These are phyloP conservation scores for Arachis stenosperma DNA, from an alignment of 306 rosid species.

Conservation along the genomic window DNA sequence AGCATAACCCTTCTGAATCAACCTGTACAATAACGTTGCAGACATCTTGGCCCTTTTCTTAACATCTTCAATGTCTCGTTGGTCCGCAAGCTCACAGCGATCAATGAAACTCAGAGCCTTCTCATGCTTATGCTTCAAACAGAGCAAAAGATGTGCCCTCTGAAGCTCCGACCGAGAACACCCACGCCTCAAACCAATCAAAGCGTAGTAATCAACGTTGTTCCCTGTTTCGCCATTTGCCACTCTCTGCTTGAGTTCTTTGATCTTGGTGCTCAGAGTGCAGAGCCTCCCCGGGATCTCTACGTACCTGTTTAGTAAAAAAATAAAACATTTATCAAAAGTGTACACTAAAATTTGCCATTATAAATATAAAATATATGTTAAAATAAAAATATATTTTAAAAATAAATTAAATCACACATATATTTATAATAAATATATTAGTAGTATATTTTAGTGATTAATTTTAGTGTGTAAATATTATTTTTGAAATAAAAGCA, in stretches of 20 bases:
- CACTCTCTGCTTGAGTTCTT: conserved; percentile 65
- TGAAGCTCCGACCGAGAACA: conserved; percentile 84
- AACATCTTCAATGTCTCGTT: conserved; percentile 68
- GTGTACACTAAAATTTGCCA: too few species aligned
- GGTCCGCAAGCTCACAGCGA: conserved; percentile 72
- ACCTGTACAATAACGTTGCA: conserved; percentile 63
- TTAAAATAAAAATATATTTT: too few species aligned
- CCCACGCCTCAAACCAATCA: conserved; percentile 85
- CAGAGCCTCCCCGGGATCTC: conserved; percentile 79
- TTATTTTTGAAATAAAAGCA: too few species aligned
- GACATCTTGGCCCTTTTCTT: conserved; percentile 80
- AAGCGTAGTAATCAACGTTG: conserved; percentile 69
- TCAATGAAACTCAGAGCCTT: conserved; percentile 71
- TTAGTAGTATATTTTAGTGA: too few species aligned
- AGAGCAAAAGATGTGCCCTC: conserved; percentile 70
- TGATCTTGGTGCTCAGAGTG: conserved; percentile 57
- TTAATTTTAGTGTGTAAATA: too few species aligned
- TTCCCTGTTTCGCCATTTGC: conserved; percentile 68
- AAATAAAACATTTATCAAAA: too few species aligned
- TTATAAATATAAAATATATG: too few species aligned
- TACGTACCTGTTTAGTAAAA: too few species aligned
- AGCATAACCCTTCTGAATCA: conserved; percentile 84
- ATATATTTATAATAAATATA: too few species aligned
- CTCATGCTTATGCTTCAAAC: conserved; percentile 83
- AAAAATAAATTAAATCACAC: too few species aligned